phyloP scores from a whole-genome alignment of 768 basidiomycete genomes.

The Macrolepiota dolichaula region DNA sequence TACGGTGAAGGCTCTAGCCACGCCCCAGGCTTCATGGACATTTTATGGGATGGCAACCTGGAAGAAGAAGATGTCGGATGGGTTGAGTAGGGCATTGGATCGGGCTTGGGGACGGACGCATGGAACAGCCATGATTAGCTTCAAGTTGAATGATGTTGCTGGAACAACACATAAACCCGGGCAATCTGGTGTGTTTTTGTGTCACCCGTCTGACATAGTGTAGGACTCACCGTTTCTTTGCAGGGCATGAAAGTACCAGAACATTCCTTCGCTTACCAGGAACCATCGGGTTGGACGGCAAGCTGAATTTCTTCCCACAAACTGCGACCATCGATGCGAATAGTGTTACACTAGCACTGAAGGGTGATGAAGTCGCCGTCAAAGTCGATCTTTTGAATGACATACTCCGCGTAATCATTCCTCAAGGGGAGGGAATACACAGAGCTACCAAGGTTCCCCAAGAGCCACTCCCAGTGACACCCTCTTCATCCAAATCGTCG shows the following conservation, averaged over 20 bases:
- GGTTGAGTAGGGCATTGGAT: slow-evolving; percentile 64
- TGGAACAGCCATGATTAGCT: slow-evolving; percentile 49
- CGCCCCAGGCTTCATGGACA: slow-evolving; percentile 21
- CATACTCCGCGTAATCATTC: slow-evolving; percentile 19
- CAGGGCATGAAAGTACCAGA: slow-evolving; percentile 20
- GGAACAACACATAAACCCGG: slow-evolving; percentile 33
- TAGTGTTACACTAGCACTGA: slow-evolving; percentile 44
- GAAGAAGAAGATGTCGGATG: slow-evolving; percentile 57
- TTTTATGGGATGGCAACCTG: slow-evolving; percentile 57
- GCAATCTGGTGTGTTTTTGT: slow-evolving; percentile 26
- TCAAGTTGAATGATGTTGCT: slow-evolving; percentile 45
- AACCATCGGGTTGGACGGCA: slow-evolving; percentile 36
- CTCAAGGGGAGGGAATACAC: neutral
- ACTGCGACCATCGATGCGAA: slow-evolving; percentile 49
- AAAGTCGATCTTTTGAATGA: slow-evolving; percentile 42
- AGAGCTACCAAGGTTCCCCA: neutral
- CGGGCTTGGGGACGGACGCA: slow-evolving; percentile 64
- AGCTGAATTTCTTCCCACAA: slow-evolving; percentile 58
- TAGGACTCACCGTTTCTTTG: neutral
- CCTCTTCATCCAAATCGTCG: slow-evolving; percentile 10
- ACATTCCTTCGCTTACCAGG: slow-evolving; percentile 47
- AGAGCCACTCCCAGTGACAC: neutral
- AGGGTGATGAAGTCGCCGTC: slow-evolving; percentile 42
- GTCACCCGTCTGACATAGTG: neutral
- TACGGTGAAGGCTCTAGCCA: slow-evolving; percentile 15